Percentiles rank a stretch among this genome's conserved stretches.
Conservation (phyloP, 2,329 filamentous ascomycete genomes). For the Fusarium annulatum region DNA sequence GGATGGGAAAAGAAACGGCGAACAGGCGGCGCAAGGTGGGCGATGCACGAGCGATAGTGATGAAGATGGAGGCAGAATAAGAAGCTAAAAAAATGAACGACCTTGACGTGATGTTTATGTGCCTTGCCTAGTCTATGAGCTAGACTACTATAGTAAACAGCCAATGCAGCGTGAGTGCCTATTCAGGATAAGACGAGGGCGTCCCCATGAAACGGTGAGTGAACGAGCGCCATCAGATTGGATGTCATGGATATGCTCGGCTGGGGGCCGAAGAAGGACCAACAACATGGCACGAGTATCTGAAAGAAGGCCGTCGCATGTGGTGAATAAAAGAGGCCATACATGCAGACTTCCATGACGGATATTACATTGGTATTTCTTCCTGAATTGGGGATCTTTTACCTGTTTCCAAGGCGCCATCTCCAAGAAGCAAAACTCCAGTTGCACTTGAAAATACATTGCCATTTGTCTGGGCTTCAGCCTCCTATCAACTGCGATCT, state of each 20-base stretch:
- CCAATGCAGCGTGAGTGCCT: slow-evolving; percentile 22
- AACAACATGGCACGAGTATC: slow-evolving; percentile 3
- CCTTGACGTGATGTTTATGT: slow-evolving; percentile 28
- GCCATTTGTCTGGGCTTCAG: neutral
- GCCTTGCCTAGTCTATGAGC: slow-evolving; percentile 26
- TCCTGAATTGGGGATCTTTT: neutral
- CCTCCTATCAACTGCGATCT: neutral
- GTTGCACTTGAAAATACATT: neutral
- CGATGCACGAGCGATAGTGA: slow-evolving; percentile 9
- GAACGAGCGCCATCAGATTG: neutral
- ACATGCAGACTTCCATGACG: neutral
- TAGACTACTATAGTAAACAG: slow-evolving; percentile 16
- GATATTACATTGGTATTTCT: neutral
- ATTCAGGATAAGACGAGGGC: slow-evolving; percentile 30
- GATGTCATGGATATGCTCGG: slow-evolving; percentile 23
- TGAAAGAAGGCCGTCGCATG: neutral
- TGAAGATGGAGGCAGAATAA: slow-evolving; percentile 7
- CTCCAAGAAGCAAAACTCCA: slow-evolving; percentile 4
- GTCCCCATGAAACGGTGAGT: slow-evolving; percentile 31
- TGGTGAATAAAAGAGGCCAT: neutral
- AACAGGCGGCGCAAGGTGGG: slow-evolving; percentile 24
- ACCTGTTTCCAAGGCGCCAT: neutral
- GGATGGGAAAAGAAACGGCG: slow-evolving; percentile 6
- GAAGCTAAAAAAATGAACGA: slow-evolving; percentile 17
- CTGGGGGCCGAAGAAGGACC: slow-evolving; percentile 17